Base-by-base conservation (phyloP, 352 stramenopile species). In the Peronospora farinosa region DNA sequence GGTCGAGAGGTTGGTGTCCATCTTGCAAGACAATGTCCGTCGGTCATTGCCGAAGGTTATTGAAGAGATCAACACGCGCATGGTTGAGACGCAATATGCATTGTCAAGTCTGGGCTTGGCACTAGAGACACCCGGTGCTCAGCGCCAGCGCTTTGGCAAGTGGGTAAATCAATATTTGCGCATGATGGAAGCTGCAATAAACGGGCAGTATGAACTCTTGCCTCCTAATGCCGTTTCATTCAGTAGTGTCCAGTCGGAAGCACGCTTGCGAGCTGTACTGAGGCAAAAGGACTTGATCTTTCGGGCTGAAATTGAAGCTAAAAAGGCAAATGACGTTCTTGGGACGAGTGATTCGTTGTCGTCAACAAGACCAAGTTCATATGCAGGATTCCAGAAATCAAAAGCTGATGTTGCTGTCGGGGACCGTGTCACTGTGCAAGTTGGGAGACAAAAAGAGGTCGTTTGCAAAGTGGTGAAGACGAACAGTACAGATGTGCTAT, bases 11-110 rank as follows among this genome's bases (percentile, higher is more conserved):
- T 52, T 85, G 36, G 63, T 79, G 33, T 40, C 51, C 5, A 78
- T 82, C 25, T 42, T 85, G 46, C 59, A 80, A n/a, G 51, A 69
- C 30, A 81, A 77, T 25, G 78, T 82, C 17, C 56, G 61, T 30
- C 64, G 61, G 0, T 71, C 68, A 8, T 52, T 81, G 51, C 73
- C 70, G 0, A 61, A 53, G n/a, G 69, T 84, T 9, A 56, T 79
- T 15, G 12, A 46, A 10, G 68, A 80, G 51, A 81, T 85, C 17
- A 57, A 47, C 17, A 44, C 54, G 6, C 57, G 51, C 8, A 61
- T 77, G 12, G 50, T 39, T 7, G 28, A 47, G 11, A 62, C 51
- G 0, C 32, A 63, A 13, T 47, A 52, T 9, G 43, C 61, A 23
- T 39, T 81, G 33, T 27, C 13, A 0, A 41, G 9, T 1, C 30